Evolutionary conservation across 106 monocot genomes (phyloP), one percentile per base, ranked within the genome.

Genomic region (Dendrobium nobile): DNA sequence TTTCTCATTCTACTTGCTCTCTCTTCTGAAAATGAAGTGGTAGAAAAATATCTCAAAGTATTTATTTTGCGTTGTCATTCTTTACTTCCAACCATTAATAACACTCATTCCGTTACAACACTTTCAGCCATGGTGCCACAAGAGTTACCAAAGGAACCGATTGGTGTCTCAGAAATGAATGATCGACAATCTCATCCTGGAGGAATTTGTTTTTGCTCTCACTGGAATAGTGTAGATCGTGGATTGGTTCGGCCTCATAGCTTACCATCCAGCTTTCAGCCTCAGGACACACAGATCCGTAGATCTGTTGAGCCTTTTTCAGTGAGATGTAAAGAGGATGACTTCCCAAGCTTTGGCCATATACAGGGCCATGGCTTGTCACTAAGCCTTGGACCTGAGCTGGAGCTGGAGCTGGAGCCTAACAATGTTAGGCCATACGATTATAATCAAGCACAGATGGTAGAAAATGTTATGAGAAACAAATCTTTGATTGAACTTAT

Each of bases 311-410:
- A 74, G 19, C 74, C 41, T 19, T 28, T 72, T 40, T 72, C 37
- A 33, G 16, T 20, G 43, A 74, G 74, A 74, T n/a, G 11, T 44
- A 74, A 74, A 74, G 74, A 74, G 19, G 17, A 74, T n/a, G 74
- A 28, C 7, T 54, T 83, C 85, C 10, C 78, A 84, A 5, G 80
- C 78, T 41, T 84, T 88, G 4, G 83, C n/a, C 20, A 20, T 43
- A 19, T 74, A 9, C 74, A 41, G 18, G n/a, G 16, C 19, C 74
- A 74, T 44, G 74, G 74, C 44, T n/a, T 74, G 43, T 74, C 74
- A 20, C 74, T 74, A 3, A 74, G 74, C 7, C 74, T 74, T 74
- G 74, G 74, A n/a, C 41, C 41, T 74, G 74, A 74, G 20, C 13
- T 74, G 31, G 31, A 31, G 20, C 13, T 74, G 31, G 31, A 31